Base-by-base conservation (phyloP, 495 filamentous ascomycete genomes). In the Trypethelium eluteriae region DNA sequence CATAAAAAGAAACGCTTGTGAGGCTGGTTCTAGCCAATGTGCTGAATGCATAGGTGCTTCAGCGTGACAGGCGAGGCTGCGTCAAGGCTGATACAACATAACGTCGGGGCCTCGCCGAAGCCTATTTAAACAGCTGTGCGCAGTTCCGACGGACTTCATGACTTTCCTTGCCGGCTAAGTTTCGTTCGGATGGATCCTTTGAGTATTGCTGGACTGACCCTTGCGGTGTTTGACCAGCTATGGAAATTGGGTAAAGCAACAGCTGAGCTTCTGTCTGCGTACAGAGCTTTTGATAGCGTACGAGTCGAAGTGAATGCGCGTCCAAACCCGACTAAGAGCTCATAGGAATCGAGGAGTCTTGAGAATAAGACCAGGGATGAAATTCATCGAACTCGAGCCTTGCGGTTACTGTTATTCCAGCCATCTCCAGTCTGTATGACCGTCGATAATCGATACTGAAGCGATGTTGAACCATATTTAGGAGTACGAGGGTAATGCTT, bases 231-330 rank as follows among this genome's bases (percentile, higher is more conserved):
- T 18, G 49, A 53, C 49, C 10, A 53, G 49, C 49, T 53, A 18
- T 53, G 49, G 49, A 53, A 11, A 18, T 53, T 53, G 7, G 49
- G 49, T 53, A 18, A 14, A 53, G 49, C 49, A 18, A 53, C 49
- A 53, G 49, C 49, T 5, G 49, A 18, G 16, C 49, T 53, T 53
- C 49, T 53, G 1, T 18, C 49, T 53, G 2, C 49, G 14, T 53
- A 53, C 49, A 53, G 49, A 53, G 49, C 49, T 14, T 53, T 53
- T 53, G 49, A 53, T 18, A 12, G 9, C 25, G 49, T 53, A 53
- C 14, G 49, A 14, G 25, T 9, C 41, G 9, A 46, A 16, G 14
- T 16, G 41, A 46, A 16, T 46, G 41, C 9, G 14, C 41, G 9
- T 46, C 41, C 9, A 16, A 46, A 46, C 41, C 41, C 14, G 41